A percentile compares a stretch with the other conserved stretches of the same genome.
These are phyloP conservation scores for Rugonectria rugulosa DNA, from an alignment of 2,329 filamentous ascomycete genomes.

Conservation along the genomic window DNA sequence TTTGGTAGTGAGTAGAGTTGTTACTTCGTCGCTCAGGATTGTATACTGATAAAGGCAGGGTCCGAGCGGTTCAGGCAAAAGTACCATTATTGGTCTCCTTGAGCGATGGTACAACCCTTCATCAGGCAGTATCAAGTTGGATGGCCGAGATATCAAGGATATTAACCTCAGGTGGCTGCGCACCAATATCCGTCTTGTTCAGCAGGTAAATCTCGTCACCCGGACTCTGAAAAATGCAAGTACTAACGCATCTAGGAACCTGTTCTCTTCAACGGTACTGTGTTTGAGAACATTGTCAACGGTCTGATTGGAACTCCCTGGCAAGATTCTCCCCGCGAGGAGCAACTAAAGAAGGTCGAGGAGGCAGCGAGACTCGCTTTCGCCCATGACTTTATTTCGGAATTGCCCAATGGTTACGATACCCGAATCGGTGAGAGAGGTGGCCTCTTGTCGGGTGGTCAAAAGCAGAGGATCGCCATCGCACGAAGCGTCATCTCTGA, in stretches of 20 bases:
- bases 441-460: conserved; percentile 69
- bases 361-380: conserved; percentile 55
- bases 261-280: conserved; percentile 50
- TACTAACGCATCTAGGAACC: conserved; percentile 51
- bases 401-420: conserved; percentile 54
- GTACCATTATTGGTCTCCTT: conserved; percentile 45
- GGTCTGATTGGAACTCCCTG: conserved; percentile 52
- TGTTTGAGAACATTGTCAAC: conserved; percentile 61
- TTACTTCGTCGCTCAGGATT: not conserved
- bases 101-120: conserved; percentile 46
- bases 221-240: too few species aligned
- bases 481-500: conserved; percentile 51
- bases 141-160: conserved; percentile 39
- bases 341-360: conserved; percentile 51
- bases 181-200: conserved; percentile 36
- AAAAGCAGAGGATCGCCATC: conserved; percentile 71
- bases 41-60: conserved; percentile 31
- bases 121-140: conserved; percentile 41
- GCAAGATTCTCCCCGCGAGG: conserved; percentile 41
- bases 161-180: conserved; percentile 47
- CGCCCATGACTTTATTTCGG: conserved; percentile 57
- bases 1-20: conserved; percentile 42
- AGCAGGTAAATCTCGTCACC: conserved; percentile 6
- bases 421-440: conserved; percentile 69
- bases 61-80: conserved; percentile 47